Evolutionary conservation across 768 basidiomycete species (phyloP).

Genomic region (Mycena sanguinolenta): DNA sequence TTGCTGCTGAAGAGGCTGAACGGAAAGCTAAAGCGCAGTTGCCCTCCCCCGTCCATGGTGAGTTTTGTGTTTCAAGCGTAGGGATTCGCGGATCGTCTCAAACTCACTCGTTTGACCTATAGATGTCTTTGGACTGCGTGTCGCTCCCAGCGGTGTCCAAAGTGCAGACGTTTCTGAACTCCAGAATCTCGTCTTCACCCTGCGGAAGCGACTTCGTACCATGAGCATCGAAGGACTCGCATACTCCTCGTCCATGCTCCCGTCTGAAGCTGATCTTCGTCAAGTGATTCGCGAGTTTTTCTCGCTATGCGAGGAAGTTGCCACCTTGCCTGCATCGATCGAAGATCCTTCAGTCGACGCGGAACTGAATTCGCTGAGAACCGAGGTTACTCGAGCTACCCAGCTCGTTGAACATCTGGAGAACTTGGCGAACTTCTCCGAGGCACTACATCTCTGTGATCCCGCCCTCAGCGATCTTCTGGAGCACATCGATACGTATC

Average conservation of each 20-base stretch:
- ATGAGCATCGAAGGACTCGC: slow-evolving; percentile 70
- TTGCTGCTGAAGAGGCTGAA: slow-evolving; percentile 32
- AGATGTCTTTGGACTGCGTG: slow-evolving; percentile 73
- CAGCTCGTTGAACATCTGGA: slow-evolving; percentile 65
- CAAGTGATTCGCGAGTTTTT: slow-evolving; percentile 63
- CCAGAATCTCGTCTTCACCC: slow-evolving; percentile 61
- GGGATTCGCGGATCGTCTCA: not conserved
- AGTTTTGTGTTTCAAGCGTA: not conserved
- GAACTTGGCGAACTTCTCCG: slow-evolving; percentile 66
- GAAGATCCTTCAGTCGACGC: slow-evolving; percentile 59
- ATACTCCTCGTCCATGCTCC: slow-evolving; percentile 60
- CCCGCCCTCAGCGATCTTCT: slow-evolving; percentile 85
- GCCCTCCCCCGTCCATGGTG: slow-evolving; percentile 24
- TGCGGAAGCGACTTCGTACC: slow-evolving; percentile 73
- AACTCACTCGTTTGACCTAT: slow-evolving; percentile 6
- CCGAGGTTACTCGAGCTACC: slow-evolving; percentile 68
- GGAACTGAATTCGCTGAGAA: slow-evolving; percentile 73
- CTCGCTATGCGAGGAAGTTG: slow-evolving; percentile 58
- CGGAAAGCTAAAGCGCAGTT: slow-evolving; percentile 34
- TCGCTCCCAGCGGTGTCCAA: slow-evolving; percentile 50
- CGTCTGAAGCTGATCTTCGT: slow-evolving; percentile 61
- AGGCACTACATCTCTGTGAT: slow-evolving; percentile 71
- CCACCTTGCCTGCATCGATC: slow-evolving; percentile 58
- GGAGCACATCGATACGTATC: slow-evolving; percentile 89
- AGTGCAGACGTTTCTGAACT: slow-evolving; percentile 59